phyloP scores from a whole-genome alignment of 2,329 filamentous ascomycete species.

The Aquanectria penicillioides region DNA sequence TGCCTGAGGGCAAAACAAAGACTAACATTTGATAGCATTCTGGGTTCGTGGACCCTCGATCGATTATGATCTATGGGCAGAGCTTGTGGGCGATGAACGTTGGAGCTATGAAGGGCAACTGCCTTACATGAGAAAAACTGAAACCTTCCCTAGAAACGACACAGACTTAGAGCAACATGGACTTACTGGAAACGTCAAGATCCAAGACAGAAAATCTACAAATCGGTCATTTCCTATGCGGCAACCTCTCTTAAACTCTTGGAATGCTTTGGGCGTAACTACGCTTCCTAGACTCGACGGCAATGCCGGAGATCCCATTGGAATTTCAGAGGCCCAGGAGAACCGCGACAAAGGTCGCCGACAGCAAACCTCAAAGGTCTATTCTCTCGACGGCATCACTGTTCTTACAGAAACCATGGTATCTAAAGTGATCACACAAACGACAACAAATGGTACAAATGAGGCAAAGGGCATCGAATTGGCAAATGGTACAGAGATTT shows the following conservation, averaged over 20 bases:
- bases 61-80: slow-evolving; percentile 57
- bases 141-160: slow-evolving; percentile 45
- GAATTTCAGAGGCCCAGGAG: slow-evolving; percentile 43
- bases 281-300: slow-evolving; percentile 34
- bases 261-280: slow-evolving; percentile 50
- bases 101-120: slow-evolving; percentile 56
- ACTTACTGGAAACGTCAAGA: slow-evolving; percentile 47
- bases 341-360: slow-evolving; percentile 35
- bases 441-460: not conserved
- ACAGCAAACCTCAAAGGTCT: slow-evolving; percentile 33
- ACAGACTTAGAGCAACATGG: slow-evolving; percentile 48
- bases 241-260: slow-evolving; percentile 48
- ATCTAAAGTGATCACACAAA: slow-evolving; percentile 30
- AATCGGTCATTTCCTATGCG: slow-evolving; percentile 51
- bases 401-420: slow-evolving; percentile 39
- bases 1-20: not conserved
- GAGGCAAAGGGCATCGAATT: slow-evolving; percentile 4
- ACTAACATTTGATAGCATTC: not conserved
- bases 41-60: slow-evolving; percentile 55
- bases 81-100: slow-evolving; percentile 44
- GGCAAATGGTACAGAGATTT: slow-evolving; percentile 32
- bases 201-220: slow-evolving; percentile 42
- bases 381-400: slow-evolving; percentile 36
- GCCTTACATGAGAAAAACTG: slow-evolving; percentile 13
- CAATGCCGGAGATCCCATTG: slow-evolving; percentile 42